Evolutionary conservation across 2,329 filamentous ascomycete genomes (phyloP), one percentile per base, ranked within the genome.

Genomic region (Apiospora sp.): DNA sequence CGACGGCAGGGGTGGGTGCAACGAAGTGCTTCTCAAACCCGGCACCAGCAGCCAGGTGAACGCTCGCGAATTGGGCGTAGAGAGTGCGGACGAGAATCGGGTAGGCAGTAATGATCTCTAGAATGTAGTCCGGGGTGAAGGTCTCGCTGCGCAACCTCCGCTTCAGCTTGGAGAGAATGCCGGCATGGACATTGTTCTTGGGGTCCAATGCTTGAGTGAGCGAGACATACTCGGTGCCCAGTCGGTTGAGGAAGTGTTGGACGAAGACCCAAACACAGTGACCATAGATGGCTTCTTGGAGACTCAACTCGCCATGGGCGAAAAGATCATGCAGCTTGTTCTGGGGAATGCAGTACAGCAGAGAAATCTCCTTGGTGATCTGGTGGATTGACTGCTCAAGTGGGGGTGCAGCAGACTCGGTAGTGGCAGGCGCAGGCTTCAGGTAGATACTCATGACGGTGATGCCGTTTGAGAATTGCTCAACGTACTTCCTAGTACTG

Each of bases 381-480:
- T 99, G 96, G 84, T 98, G 94, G 76, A 99, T 98, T 3, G 96
- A 96, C 77, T 96, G 93, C 79, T 98, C 94, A 77, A 98, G 94
- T 0, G 95, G 92, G 51, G 96, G 95, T 81, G 86, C 85, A 72
- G 88, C 87, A 58, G 88, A 84, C 49, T 90, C 85, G 34, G 88
- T 82, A 75, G 88, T 81, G 19, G 34, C 19, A 24, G 87, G 81
- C 27, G 93, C 88, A 30, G 94, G 95, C 76, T 93, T 92, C 73
- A 99, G 89, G 84, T 99, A 99, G 75, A 98, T 90, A 77, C 95
- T 98, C 89, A 98, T 97, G 83, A 98, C 93, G 19, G 94, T 97
- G 82, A 98, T 97, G 74, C 96, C 96, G 83, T 99, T 99, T 80
- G 95, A 96, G 87, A 99, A 99, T 85, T 98, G 96, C 85, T 99